phyloP scores from a whole-genome alignment of 1,284 basidiomycete genomes.

The Inonotus obliquus region DNA sequence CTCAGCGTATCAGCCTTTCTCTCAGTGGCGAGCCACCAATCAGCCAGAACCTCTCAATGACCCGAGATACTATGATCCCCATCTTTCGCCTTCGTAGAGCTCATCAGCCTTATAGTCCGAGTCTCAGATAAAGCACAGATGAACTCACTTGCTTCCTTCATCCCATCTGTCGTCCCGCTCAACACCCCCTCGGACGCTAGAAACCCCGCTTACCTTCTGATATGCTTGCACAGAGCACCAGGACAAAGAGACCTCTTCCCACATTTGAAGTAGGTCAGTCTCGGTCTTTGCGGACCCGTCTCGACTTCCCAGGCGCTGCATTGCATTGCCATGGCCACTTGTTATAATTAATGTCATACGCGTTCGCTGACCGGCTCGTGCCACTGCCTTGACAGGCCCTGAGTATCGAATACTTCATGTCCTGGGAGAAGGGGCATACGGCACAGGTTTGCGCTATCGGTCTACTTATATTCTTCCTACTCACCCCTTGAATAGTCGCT shows the following conservation, averaged over 20 bases:
- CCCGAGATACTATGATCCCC: not conserved
- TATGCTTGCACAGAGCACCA: constrained; percentile 18
- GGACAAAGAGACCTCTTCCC: constrained; percentile 43
- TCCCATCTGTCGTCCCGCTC: not conserved
- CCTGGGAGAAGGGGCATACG: constrained; percentile 91
- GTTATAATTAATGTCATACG: not conserved
- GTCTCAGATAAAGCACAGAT: not conserved
- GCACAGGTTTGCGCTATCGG: constrained; percentile 40
- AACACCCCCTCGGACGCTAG: not conserved
- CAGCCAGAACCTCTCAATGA: not conserved
- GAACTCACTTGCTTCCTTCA: not conserved
- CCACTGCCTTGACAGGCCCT: constrained; percentile 6
- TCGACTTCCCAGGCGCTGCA: not conserved
- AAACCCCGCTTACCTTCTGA: not conserved
- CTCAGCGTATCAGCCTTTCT: not conserved
- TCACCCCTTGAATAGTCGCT: constrained; percentile 55
- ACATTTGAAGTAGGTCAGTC: constrained; percentile 39
- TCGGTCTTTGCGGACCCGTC: not conserved
- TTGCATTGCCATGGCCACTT: not conserved
- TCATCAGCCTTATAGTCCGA: not conserved
- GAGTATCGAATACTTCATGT: constrained; percentile 69
- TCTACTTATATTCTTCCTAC: not conserved
- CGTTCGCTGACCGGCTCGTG: not conserved
- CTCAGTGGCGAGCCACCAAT: not conserved
- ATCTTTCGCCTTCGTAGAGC: not conserved